Evolutionary conservation across 2,329 filamentous ascomycete genomes (phyloP), one percentile per base, ranked within the genome.

Genomic region (Epichloe hybrida): DNA sequence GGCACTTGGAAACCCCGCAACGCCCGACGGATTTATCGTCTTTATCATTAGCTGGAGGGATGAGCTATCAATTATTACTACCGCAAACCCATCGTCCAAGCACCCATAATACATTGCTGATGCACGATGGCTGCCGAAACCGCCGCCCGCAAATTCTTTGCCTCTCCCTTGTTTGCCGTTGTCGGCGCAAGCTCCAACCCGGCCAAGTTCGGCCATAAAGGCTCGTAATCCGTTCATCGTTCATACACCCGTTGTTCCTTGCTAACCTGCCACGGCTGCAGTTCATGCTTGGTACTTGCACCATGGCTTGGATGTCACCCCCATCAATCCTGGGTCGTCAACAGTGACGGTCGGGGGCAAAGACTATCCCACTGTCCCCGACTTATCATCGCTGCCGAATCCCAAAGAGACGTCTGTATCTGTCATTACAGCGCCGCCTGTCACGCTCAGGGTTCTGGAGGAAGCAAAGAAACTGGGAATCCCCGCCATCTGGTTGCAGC

Each of bases 231-330:
- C 35, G 31, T 13, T 9, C 15, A 23, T 34, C 31, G 31, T n/a
- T 12, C n/a, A 27, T 34, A 20, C 17, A n/a, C 23, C 47, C 13
- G 40, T 31, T 27, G 4, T 38, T 36, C 20, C 31, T 20, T 12
- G 15, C 46, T 50, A 39, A 45, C 48, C 13, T 49, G 50, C 38
- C 21, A 17, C n/a, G 37, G 20, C 34, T 43, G 12, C 61, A 94
- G 89, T 97, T 57, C 88, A 96, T 64, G 79, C 79, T 13, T 97
- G 91, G 91, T 97, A 97, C 67, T 77, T 87, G 51, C 65, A 74
- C 36, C 88, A 88, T 69, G 73, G 75, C 38, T 78, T 97, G 40
- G 80, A 84, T 7, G 88, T 84, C 4, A 88, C 82, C 1, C 88
- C 91, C 9, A 77, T 97, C 66, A 96, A 97, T 69, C 90, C 91